These are phyloP conservation scores for Parascedosporium putredinis DNA, from an alignment of 2,329 filamentous ascomycete species.

Conservation along the genomic window DNA sequence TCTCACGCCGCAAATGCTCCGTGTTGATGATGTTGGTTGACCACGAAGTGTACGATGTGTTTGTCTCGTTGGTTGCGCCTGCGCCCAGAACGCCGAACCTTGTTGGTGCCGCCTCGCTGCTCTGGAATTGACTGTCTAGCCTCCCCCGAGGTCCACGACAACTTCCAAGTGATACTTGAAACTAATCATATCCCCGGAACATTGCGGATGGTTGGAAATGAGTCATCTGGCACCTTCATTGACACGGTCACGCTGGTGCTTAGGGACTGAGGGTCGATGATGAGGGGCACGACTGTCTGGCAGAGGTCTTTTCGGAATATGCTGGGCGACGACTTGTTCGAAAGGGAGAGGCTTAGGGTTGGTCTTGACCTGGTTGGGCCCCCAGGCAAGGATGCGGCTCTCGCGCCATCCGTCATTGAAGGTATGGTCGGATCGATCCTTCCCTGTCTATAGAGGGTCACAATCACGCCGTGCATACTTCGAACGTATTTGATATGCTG, in stretches of 20 bases:
- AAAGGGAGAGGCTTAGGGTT: conserved; percentile 52
- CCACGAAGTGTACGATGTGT: conserved; percentile 40
- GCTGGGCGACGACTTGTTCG: conserved; percentile 76
- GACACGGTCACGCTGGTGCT: conserved; percentile 72
- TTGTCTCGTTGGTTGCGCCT: conserved; percentile 22
- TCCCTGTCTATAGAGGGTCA: conserved; percentile 84
- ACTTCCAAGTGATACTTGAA: conserved; percentile 94
- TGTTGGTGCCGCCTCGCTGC: conserved; percentile 40
- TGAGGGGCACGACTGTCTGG: conserved; percentile 78
- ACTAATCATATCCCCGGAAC: conserved; percentile 86
- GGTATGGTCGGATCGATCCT: conserved; percentile 56
- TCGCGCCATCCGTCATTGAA: background rate
- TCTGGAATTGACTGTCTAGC: conserved; percentile 61
- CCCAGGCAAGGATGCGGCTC: conserved; percentile 51
- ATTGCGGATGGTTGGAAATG: conserved; percentile 81
- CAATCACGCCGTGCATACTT: conserved; percentile 84
- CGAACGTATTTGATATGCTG: conserved; percentile 83
- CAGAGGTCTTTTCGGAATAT: conserved; percentile 93
- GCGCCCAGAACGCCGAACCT: conserved; percentile 26
- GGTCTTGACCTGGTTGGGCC: conserved; percentile 28
- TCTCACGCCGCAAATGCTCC: conserved; percentile 73
- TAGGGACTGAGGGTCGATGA: conserved; percentile 72
- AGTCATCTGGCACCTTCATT: conserved; percentile 78
- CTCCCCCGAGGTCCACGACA: conserved; percentile 87
- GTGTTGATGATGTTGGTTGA: conserved; percentile 70